Evolutionary conservation across 257 asterid species (phyloP).

Genomic region (Solanum peruvianum): DNA sequence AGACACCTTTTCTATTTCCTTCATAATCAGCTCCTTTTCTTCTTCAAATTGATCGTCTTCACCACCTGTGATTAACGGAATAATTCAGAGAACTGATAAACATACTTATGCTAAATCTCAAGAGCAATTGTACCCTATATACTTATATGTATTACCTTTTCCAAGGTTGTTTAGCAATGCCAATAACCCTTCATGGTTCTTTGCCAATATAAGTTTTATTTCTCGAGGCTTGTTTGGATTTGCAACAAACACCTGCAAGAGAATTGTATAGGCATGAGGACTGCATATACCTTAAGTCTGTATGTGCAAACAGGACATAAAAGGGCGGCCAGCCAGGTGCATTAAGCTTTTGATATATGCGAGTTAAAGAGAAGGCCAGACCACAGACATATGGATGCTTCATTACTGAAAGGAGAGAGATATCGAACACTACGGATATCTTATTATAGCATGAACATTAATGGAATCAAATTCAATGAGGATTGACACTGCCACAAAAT

Average conservation of each 20-base stretch:
- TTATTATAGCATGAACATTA: neutral
- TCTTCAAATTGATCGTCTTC: constrained; percentile 95
- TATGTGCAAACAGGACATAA: neutral
- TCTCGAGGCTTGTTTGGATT: constrained; percentile 96
- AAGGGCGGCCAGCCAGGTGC: neutral
- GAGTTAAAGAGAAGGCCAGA: neutral
- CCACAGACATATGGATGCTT: neutral
- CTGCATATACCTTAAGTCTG: neutral
- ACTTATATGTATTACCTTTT: constrained; percentile 42
- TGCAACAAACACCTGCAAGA: constrained; percentile 83
- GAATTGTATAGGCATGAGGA: neutral
- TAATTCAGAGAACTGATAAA: neutral
- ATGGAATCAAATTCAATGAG: neutral
- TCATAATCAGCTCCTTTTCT: constrained; percentile 77
- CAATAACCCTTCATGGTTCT: constrained; percentile 72
- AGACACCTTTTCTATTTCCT: constrained; percentile 75
- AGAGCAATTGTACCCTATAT: neutral
- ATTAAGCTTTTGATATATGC: neutral
- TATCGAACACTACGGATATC: neutral
- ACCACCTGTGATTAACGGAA: constrained; percentile 40
- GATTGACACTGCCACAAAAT: neutral
- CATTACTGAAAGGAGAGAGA: neutral
- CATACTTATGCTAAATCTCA: neutral
- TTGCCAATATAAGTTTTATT: constrained; percentile 68
- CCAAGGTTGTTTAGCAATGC: constrained; percentile 69